Evolutionary conservation across 257 asterid genomes (phyloP).

Genomic region (Knoxia roxburghii): DNA sequence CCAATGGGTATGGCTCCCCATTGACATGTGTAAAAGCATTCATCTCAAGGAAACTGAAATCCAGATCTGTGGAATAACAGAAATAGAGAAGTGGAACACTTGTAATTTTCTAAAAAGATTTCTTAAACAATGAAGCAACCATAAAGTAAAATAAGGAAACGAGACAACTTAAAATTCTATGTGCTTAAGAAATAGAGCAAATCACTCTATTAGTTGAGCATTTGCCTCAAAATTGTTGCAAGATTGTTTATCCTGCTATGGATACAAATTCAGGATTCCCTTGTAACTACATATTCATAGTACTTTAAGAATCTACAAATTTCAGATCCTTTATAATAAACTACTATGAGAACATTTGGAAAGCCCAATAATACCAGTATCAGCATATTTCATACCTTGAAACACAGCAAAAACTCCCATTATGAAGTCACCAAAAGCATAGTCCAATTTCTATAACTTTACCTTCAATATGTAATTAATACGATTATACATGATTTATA

Average conservation of each 20-base stretch:
- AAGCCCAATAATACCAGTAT: conserved; percentile 5
- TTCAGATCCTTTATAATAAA: background rate
- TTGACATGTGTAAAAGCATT: conserved; percentile 77
- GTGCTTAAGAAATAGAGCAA: background rate
- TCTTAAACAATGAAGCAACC: background rate
- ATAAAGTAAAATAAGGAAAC: background rate
- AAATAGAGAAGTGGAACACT: conserved; percentile 12
- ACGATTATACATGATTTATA: too few species aligned
- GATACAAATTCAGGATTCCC: background rate
- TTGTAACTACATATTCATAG: background rate
- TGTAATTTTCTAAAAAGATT: background rate
- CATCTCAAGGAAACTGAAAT: conserved; percentile 92
- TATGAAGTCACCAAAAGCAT: conserved; percentile 63
- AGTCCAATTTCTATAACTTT: too few species aligned
- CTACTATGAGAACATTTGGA: background rate
- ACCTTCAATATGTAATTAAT: too few species aligned
- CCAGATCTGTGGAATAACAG: conserved; percentile 53
- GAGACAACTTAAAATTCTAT: background rate
- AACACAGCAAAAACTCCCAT: conserved; percentile 64
- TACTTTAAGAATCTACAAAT: background rate
- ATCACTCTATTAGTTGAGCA: background rate
- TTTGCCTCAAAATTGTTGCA: background rate
- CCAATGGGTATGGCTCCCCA: conserved; percentile 81
- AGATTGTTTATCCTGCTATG: background rate
- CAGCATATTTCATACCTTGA: conserved; percentile 52